These are phyloP conservation scores for Fusarium nurragi DNA, from an alignment of 2,329 filamentous ascomycete species.

Conservation along the genomic window DNA sequence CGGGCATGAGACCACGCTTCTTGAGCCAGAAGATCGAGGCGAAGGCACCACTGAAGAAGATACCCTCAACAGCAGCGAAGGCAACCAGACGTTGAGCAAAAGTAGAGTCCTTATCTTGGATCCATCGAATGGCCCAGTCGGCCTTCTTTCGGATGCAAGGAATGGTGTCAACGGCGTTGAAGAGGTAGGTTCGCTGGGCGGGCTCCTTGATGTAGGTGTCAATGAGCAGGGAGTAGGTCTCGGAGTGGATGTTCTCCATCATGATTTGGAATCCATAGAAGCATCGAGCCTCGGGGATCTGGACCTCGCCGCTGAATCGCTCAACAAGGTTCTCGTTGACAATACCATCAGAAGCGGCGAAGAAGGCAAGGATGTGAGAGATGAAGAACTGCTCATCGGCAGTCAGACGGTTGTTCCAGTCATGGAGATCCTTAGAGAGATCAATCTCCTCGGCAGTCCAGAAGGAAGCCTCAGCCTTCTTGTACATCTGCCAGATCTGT, in stretches of 20 bases:
- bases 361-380: constrained; percentile 98
- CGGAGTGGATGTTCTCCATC: constrained; percentile 99
- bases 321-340: constrained; percentile 99
- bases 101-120: constrained; percentile 89
- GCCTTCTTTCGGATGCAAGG: constrained; percentile 99
- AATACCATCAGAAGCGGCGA: constrained; percentile 97
- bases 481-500: constrained; percentile 99
- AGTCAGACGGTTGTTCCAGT: constrained; percentile 98
- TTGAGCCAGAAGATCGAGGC: constrained; percentile 99
- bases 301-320: constrained; percentile 96
- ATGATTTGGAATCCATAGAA: constrained; percentile 99
- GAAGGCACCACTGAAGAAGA: constrained; percentile 99
- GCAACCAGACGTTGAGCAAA: constrained; percentile 96
- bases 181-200: constrained; percentile 90
- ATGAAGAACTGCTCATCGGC: constrained; percentile 98
- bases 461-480: constrained; percentile 99
- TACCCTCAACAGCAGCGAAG: constrained; percentile 97
- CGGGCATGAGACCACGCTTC: constrained; percentile 99
- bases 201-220: constrained; percentile 99
- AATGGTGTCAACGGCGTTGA: constrained; percentile 99
- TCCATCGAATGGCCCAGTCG: constrained; percentile 97
- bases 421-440: constrained; percentile 97
- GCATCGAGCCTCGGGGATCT: constrained; percentile 97
- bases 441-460: constrained; percentile 99
- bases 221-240: constrained; percentile 98